Percentiles rank a stretch among this genome's conserved stretches.
Conservation (phyloP, 2,329 filamentous ascomycete genomes). For the Colletotrichum tofieldiae region DNA sequence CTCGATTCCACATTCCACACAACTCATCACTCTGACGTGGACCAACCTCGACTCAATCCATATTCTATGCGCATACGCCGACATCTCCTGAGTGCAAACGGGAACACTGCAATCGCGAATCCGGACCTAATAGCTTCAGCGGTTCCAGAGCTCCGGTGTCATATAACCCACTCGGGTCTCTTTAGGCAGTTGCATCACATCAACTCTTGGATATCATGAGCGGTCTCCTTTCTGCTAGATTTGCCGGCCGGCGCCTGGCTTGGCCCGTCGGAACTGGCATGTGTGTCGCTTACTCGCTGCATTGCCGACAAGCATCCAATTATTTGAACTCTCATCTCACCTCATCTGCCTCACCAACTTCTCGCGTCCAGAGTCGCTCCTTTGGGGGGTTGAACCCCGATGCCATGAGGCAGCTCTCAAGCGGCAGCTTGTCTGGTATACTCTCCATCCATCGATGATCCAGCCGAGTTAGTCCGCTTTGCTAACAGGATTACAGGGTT, state of each 20-base stretch:
- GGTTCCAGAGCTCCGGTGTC: neutral
- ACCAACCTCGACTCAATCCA: neutral
- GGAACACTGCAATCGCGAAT: neutral
- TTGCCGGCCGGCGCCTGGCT: constrained; percentile 16
- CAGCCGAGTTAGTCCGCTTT: neutral
- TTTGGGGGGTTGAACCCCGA: constrained; percentile 29
- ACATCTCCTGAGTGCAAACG: neutral
- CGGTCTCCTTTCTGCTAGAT: constrained; percentile 12
- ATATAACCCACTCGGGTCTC: too few relatives aligned
- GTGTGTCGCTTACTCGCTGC: constrained; percentile 23
- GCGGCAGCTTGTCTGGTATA: constrained; percentile 37
- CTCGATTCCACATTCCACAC: neutral
- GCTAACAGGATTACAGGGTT: constrained; percentile 64
- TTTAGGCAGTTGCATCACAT: neutral
- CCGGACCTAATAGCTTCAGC: neutral
- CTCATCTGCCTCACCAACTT: neutral
- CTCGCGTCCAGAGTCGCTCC: constrained; percentile 3
- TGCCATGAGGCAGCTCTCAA: constrained; percentile 38
- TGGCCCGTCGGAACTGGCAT: constrained; percentile 36
- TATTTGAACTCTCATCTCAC: constrained; percentile 13
- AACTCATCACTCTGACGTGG: neutral
- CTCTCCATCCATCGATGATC: neutral
- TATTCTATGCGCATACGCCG: neutral
- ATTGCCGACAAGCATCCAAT: constrained; percentile 9
- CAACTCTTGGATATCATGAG: constrained; percentile 11